These are phyloP conservation scores for Trametes hirsuta DNA, from an alignment of 1,284 basidiomycete species.

Conservation along the genomic window DNA sequence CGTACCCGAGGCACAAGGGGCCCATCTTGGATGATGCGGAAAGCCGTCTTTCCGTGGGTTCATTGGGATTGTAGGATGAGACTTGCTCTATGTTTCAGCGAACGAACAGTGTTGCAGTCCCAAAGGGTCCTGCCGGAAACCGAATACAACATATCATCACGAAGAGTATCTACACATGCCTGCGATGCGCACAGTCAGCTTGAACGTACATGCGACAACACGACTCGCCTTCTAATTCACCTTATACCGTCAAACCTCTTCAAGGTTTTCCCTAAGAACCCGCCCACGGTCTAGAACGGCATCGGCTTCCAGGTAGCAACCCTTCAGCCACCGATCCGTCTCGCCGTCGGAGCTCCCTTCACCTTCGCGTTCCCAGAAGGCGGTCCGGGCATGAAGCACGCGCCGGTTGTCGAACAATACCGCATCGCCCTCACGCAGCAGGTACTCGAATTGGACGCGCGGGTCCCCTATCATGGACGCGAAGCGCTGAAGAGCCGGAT, in stretches of 20 bases:
- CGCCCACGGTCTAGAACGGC: constrained; percentile 66
- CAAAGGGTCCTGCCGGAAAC: too few species aligned
- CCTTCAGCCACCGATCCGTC: constrained; percentile 81
- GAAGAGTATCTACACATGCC: background rate
- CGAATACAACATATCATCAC: too few species aligned
- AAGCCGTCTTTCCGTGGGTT: too few species aligned
- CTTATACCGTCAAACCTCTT: background rate
- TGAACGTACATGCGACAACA: background rate
- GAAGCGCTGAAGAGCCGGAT: constrained; percentile 70
- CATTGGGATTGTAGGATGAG: too few species aligned
- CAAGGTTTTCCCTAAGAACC: constrained; percentile 28
- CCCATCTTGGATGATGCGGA: too few species aligned
- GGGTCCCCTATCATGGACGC: constrained; percentile 62
- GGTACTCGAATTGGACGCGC: constrained; percentile 64
- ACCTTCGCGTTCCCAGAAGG: constrained; percentile 53
- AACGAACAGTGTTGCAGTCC: too few species aligned
- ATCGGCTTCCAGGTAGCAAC: constrained; percentile 86
- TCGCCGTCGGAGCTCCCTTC: constrained; percentile 43
- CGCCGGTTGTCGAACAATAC: constrained; percentile 94
- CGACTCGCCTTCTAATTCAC: background rate
- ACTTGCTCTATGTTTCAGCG: too few species aligned
- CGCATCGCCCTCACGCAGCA: constrained; percentile 82
- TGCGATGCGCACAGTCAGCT: background rate
- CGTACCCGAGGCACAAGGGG: too few species aligned
- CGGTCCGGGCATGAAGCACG: constrained; percentile 88